Percentiles rank a stretch among this genome's conserved stretches.
phyloP scores from a whole-genome alignment of 352 stramenopile genomes.

The Aphanomyces astaci region DNA sequence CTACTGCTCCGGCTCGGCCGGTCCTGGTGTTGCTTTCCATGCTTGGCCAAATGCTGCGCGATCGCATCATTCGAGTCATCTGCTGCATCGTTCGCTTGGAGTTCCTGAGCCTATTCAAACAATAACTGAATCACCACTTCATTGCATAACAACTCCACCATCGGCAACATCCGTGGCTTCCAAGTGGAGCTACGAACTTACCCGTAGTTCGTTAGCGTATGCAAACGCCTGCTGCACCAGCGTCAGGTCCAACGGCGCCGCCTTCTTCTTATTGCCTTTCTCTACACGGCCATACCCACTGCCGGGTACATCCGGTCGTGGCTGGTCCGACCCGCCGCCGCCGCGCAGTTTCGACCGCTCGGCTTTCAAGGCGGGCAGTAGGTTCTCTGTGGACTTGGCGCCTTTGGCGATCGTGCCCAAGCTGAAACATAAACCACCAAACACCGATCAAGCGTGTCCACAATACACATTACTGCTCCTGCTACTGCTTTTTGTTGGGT shows the following conservation, averaged over 20 bases:
- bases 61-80: slow-evolving; percentile 25
- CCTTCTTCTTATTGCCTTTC: slow-evolving; percentile 22
- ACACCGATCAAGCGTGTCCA: no score
- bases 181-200: no score
- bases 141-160: no score
- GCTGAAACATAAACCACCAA: no score
- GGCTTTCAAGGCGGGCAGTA: slow-evolving; percentile 38
- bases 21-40: slow-evolving; percentile 7
- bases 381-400: slow-evolving; percentile 23
- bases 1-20: not conserved
- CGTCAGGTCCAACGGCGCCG: slow-evolving; percentile 41
- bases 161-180: no score
- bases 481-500: no score
- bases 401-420: slow-evolving; percentile 25
- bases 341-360: slow-evolving; percentile 23
- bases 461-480: no score
- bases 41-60: slow-evolving; percentile 5
- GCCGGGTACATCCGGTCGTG: slow-evolving; percentile 24
- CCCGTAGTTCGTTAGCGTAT: slow-evolving; percentile 52
- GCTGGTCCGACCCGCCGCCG: slow-evolving; percentile 32
- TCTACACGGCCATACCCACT: slow-evolving; percentile 5
- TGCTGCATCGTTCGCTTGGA: slow-evolving; percentile 35
- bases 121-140: not conserved
- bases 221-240: slow-evolving; percentile 70
- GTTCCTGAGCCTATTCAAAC: not conserved